phyloP scores from a whole-genome alignment of 2,329 filamentous ascomycete genomes.

The Aspergillus versicolor region DNA sequence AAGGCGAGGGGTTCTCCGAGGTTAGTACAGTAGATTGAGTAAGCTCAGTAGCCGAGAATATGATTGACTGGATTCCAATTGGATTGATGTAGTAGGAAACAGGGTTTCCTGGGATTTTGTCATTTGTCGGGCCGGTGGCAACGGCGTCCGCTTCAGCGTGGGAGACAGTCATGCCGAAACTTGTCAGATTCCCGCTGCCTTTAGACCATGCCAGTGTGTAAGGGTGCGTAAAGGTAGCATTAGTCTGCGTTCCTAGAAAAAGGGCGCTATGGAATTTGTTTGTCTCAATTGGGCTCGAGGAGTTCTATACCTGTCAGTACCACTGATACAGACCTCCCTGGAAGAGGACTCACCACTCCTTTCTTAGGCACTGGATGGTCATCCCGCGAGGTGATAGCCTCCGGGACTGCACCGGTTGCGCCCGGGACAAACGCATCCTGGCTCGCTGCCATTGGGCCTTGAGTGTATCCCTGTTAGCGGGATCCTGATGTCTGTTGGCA shows the following conservation, averaged over 20 bases:
- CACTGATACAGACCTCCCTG: background rate
- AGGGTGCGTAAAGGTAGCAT: slow-evolving; percentile 71
- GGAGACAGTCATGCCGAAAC: slow-evolving; percentile 75
- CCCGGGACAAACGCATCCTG: slow-evolving; percentile 47
- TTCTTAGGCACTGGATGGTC: slow-evolving; percentile 45
- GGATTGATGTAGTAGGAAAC: slow-evolving; percentile 76
- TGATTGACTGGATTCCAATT: slow-evolving; percentile 75
- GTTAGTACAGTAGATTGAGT: slow-evolving; percentile 57
- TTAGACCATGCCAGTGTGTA: slow-evolving; percentile 69
- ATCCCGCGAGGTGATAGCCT: slow-evolving; percentile 36
- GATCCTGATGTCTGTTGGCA: background rate
- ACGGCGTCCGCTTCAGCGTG: slow-evolving; percentile 69
- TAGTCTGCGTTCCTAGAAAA: slow-evolving; percentile 70
- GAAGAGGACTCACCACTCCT: slow-evolving; percentile 34
- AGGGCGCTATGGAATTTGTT: slow-evolving; percentile 74
- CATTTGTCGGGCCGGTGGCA: slow-evolving; percentile 61
- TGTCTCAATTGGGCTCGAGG: slow-evolving; percentile 41
- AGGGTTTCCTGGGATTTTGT: slow-evolving; percentile 55
- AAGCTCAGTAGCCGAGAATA: slow-evolving; percentile 77
- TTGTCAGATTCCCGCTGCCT: slow-evolving; percentile 60
- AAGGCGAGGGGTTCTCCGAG: slow-evolving; percentile 53
- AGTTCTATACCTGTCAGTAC: slow-evolving; percentile 26
- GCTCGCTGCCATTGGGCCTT: slow-evolving; percentile 27
- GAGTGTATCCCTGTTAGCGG: background rate
- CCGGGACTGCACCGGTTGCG: slow-evolving; percentile 37